Base-by-base conservation (phyloP, 192 early-diverging fungal genomes). In the Mortierella claussenii region DNA sequence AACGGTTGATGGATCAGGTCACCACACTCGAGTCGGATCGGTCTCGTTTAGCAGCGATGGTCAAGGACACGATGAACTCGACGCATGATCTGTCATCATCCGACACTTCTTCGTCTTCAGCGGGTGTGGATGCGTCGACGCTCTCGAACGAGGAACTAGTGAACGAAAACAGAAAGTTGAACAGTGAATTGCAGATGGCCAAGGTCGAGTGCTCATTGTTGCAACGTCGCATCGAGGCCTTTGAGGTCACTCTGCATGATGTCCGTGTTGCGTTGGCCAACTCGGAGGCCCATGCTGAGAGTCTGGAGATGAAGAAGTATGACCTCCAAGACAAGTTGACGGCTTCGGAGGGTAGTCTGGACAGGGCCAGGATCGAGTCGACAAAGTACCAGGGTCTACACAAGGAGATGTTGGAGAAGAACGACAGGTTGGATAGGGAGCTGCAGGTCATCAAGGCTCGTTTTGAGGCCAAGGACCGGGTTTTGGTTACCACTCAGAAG, bases 291-390 rank as follows among this genome's bases (percentile, higher is more conserved):
- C 69, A 71, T 26, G 34, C 69, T 2, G 69, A 71, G 60, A 63
- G 55, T 62, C 69, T 71, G 7, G 69, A 71, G 51, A 52, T 61
- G 53, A 71, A 71, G 54, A 71, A 71, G 60, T 71, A 71, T 32
- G 69, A 71, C 21, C 60, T 71, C 5, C 69, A 71, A 43, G 69
- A 71, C 60, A 71, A 71, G 54, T 21, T 71, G 21, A n/a, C 40
- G 1, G 69, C 69, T 7, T 44, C 54, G 12, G 69, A 71, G 28
- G 69, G 69, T n/a, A 51, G 36, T 20, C 40, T 63, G 8, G 69
- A 71, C 23, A 59, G 69, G 2, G 44, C 69, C 12, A 44, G 69
- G 9, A 71, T 63, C 45, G 69, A 71, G 34, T 56, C 59, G 27
- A 63, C 47, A 15, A 71, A 63, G 23, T 71, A 71, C 54, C 69